Evolutionary conservation across 495 filamentous ascomycete species (phyloP), one percentile per base, ranked within the genome.

Genomic region (Bathelium albidoporum): DNA sequence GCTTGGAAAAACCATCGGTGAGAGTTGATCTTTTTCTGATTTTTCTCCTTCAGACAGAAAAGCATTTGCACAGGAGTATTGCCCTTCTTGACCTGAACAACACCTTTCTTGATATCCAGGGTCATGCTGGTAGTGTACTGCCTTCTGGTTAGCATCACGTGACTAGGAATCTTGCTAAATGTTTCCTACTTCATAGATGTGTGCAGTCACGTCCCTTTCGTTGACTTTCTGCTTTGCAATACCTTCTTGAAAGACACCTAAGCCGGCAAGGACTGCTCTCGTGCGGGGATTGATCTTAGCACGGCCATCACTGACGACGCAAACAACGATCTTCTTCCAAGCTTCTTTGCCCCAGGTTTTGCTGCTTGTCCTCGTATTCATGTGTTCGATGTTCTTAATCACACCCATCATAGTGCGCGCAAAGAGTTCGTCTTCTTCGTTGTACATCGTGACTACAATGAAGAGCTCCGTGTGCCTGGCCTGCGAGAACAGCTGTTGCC

Each of bases 21-120:
- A 1, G 93, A 97, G 72, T 99, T 99, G 82, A 99, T 97, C 79
- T 99, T 99, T 80, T 99, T 99, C 80, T 96, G 91, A 72, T 99
- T 99, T 81, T 97, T 95, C 74, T 99, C 95, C 80, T 99, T 99
- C 66, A 99, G 74, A 72, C 95, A 99, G 80, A 99, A 99, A 0
- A 99, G 85, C 83, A 99, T 88, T 75, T 99, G 95, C 12, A 97
- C 89, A 0, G 93, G 92, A 59, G 88, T 86, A 29, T 86, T 87
- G 41, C 83, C 79, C 60, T 82, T 84, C 64, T 89, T 89, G 32
- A 97, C 79, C 64, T 85, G 80, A 10, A 97, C 95, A 32, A 95
- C 84, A 63, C 87, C 88, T 60, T 93, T 91, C 78, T 94, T 94
- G 68, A 97, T 82, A 65, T 88, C 84, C 72, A 97, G 80, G 28